Evolutionary conservation across 1,284 basidiomycete species (phyloP), one percentile per base, ranked within the genome.

Genomic region (Moniliophthora roreri): DNA sequence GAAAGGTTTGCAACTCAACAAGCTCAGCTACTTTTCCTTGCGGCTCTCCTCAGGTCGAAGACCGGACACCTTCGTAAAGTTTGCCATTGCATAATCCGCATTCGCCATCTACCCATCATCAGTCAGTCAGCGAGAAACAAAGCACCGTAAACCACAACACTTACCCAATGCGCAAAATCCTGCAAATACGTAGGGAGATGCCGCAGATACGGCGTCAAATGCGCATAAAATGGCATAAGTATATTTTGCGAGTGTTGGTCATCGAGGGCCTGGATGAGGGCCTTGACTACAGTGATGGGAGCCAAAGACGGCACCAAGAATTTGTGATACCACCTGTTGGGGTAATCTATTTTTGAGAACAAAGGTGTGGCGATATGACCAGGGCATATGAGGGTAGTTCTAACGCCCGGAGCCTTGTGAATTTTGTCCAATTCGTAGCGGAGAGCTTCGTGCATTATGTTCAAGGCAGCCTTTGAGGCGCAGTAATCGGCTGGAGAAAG

Each of bases 381-480:
- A 1, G 94, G 85, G 47, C 86, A 77, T 48, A 95, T 72, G 23
- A 95, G 77, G 1, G 91, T 93, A 2, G 93, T 94, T 26, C 89
- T 85, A 68, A 97, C 82, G 37, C 73, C 67, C 0, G 88, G 89
- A 20, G 83, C 77, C 20, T 82, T 73, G 72, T 95, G 90, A 15
- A 80, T 71, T 48, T 86, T 82, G 63, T 95, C 88, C 15, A 96
- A 80, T 66, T 97, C 94, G 60, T 85, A 89, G 39, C 91, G 81
- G 50, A 97, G 76, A 6, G 88, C 87, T 59, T 92, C 87, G 59
- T 94, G 84, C 41, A 96, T 69, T 24, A 81, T 81, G 18, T 89
- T 75, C 18, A 89, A 64, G 8, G 93, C 93, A 8, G 92, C 91
- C 71, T 96, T 97, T 26, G 91, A 92, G 4, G 92, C 91, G 66